These are phyloP conservation scores for Eucalyptus lansdowneana DNA, from an alignment of 345 rosid genomes.

Conservation along the genomic window DNA sequence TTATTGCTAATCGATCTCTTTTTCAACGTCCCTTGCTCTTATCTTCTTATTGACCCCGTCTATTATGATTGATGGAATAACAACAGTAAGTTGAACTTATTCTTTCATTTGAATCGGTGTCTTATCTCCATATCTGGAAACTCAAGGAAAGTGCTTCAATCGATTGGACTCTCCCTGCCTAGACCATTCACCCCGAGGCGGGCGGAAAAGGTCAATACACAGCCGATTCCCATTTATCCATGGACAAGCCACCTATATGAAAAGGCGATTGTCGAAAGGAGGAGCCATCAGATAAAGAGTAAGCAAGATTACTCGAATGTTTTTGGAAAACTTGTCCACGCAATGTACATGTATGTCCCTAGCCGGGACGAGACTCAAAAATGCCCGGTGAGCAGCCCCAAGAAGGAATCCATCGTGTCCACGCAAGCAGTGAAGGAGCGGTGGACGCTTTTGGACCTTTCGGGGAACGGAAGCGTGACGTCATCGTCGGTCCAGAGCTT, in stretches of 20 bases:
- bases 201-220: neutral
- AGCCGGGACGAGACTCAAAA: neutral
- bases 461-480: neutral
- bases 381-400: neutral
- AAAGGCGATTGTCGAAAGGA: neutral
- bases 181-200: neutral
- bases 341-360: neutral
- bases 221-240: neutral
- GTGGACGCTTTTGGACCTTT: neutral
- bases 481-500: neutral
- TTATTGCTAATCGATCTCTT: neutral
- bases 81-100: neutral
- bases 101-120: neutral
- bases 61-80: neutral
- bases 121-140: neutral
- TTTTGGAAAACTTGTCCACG: neutral
- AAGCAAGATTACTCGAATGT: neutral
- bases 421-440: neutral
- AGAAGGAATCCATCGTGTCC: neutral
- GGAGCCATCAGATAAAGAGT: neutral
- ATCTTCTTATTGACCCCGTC: neutral
- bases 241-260: neutral
- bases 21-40: neutral
- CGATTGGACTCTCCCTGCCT: neutral
- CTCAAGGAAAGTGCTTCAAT: neutral